Evolutionary conservation across 2,329 filamentous ascomycete species (phyloP), one percentile per base, ranked within the genome.

Genomic region (Epichloe amarillans): DNA sequence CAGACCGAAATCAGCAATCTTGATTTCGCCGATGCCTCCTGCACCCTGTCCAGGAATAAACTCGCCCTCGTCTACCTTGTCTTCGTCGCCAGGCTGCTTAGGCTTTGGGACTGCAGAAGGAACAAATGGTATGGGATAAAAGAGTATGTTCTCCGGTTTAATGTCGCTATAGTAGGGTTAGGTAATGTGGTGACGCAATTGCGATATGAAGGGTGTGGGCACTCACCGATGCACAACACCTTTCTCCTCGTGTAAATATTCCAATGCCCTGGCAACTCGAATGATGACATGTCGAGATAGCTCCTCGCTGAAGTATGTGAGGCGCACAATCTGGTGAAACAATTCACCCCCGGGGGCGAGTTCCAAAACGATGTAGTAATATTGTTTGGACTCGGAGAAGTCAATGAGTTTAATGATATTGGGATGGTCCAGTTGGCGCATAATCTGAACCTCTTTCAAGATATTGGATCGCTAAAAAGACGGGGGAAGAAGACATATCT

Each of bases 261-360:
- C 84, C 50, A 98, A 74, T 14, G 93, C 91, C 60, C 94, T 82
- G n/a, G 93, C 93, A 15, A 98, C 93, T 64, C 97, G 91, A 4
- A 83, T 73, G 60, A 98, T 98, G 61, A 97, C 91, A 66, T 97
- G 93, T 57, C 93, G 79, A 49, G 90, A 94, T 1, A 98, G 75
- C 46, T 96, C 84, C 66, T 98, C 93, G 71, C 91, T 97, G 65
- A 98, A 98, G 67, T 97, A 98, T 14, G 93, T 98, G 65, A 98
- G 80, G 58, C 91, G 86, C 48, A 98, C 93, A 60, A 98, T 97
- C 66, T 97, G 91, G 67, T 98, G 93, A 75, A 98, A 98, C 11
- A 98, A 75, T 70, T 98, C 93, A 63, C 93, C 93, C 93, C 0
- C 23, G 23, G 90, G 89, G 52, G 91, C 95, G 42, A 97, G 77